phyloP scores from a whole-genome alignment of 1,284 basidiomycete species.

The Inonotus obliquus region DNA sequence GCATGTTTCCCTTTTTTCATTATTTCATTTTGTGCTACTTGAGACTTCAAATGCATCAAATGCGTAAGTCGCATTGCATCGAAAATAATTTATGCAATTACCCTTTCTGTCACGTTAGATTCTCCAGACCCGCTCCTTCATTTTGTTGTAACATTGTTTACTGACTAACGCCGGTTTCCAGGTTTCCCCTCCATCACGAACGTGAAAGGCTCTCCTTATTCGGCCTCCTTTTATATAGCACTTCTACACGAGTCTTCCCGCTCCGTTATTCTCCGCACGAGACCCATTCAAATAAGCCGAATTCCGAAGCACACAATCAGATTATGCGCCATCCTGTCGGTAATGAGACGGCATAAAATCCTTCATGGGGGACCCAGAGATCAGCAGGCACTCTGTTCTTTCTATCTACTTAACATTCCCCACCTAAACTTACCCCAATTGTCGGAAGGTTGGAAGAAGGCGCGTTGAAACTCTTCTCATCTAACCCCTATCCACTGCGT shows the following conservation, averaged over 20 bases:
- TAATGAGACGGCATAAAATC: not conserved
- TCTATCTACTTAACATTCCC: not conserved
- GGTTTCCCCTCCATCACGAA: constrained; percentile 14
- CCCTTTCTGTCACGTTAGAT: not conserved
- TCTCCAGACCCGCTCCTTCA: not conserved
- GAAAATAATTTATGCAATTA: not conserved
- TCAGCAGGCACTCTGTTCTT: constrained; percentile 8
- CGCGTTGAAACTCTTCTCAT: no score
- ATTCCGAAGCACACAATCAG: not conserved
- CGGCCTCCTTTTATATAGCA: not conserved
- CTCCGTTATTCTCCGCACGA: not conserved
- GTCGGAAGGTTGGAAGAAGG: no score
- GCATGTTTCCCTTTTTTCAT: constrained; percentile 28
- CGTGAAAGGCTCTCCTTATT: not conserved
- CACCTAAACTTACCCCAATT: no score
- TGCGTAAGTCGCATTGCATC: not conserved
- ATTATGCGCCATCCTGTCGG: not conserved
- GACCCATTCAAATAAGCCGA: not conserved
- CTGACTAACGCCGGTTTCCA: not conserved
- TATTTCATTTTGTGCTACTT: not conserved
- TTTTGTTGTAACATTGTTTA: not conserved
- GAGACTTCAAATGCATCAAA: no score
- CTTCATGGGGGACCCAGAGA: not conserved
- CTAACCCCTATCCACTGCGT: no score
- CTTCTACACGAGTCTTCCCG: not conserved